Evolutionary conservation across 2,329 filamentous ascomycete genomes (phyloP).

Genomic region (Pseudogymnoascus sp.): DNA sequence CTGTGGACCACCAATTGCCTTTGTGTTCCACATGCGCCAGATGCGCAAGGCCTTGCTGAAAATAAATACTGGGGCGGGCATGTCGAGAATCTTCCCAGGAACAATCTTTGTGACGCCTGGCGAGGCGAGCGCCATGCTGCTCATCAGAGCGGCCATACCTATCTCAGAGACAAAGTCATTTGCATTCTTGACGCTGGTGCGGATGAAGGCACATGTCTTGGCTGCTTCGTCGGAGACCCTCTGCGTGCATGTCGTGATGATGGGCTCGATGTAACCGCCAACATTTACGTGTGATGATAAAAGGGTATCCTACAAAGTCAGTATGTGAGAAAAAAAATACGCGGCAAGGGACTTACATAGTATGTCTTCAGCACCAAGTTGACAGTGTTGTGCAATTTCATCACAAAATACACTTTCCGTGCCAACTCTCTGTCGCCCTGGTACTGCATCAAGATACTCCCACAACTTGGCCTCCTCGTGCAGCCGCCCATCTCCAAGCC

Average conservation of each 20-base stretch:
- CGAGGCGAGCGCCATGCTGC: neutral
- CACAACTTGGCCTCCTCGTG: conserved; percentile 2
- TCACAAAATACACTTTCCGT: conserved; percentile 9
- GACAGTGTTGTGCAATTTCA: conserved; percentile 2
- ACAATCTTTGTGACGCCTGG: neutral
- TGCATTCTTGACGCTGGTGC: neutral
- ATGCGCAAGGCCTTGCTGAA: neutral
- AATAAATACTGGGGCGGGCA: neutral
- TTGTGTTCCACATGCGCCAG: conserved; percentile 1
- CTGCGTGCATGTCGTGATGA: neutral
- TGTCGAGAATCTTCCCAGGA: neutral
- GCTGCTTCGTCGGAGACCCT: neutral
- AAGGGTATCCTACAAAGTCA: neutral
- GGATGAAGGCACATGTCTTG: neutral
- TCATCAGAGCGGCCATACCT: neutral
- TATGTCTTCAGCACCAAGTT: conserved; percentile 6
- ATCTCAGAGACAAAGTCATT: neutral
- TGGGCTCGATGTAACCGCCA: neutral
- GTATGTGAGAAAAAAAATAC: neutral
- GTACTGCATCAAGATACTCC: neutral
- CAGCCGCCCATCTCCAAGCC: neutral
- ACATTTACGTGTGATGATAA: neutral
- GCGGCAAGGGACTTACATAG: neutral
- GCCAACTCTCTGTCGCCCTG: neutral
- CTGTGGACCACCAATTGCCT: neutral